phyloP scores from a whole-genome alignment of 1,139 yeast genomes.

The Suhomyces anneliseae region DNA sequence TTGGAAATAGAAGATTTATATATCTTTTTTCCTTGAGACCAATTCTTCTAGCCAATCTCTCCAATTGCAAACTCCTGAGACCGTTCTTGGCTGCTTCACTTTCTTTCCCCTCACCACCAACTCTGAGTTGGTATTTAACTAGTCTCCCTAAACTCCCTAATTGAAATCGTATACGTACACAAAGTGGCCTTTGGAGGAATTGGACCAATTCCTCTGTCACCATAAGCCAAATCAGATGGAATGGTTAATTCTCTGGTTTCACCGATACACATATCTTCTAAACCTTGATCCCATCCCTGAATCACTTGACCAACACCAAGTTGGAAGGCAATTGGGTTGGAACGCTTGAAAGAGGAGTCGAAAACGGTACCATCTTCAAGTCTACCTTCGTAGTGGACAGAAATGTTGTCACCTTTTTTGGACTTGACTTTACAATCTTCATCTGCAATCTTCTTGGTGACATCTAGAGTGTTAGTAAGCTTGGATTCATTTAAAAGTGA shows the following conservation, averaged over 20 bases:
- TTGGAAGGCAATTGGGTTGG: conserved; percentile 63
- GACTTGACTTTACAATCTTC: conserved; percentile 58
- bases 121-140: no score
- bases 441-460: conserved; percentile 46
- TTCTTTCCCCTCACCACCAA: no score
- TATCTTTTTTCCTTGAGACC: no score
- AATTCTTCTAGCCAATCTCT: no score
- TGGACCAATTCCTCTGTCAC: conserved; percentile 72
- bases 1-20: no score
- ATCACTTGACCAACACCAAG: conserved; percentile 80
- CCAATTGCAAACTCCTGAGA: no score
- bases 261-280: conserved; percentile 74
- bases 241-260: conserved; percentile 77
- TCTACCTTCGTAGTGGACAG: conserved; percentile 75
- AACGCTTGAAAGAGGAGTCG: conserved; percentile 70
- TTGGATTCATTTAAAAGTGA: no score
- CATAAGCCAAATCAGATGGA: conserved; percentile 78
- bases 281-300: conserved; percentile 86
- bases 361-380: conserved; percentile 68
- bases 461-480: conserved; percentile 26
- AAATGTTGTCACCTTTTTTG: conserved; percentile 59
- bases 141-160: background rate
- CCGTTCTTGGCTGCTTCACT: no score
- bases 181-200: conserved; percentile 77
- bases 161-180: conserved; percentile 21